These are phyloP conservation scores for Candida caryicola DNA, from an alignment of 805 yeast species.

Conservation along the genomic window DNA sequence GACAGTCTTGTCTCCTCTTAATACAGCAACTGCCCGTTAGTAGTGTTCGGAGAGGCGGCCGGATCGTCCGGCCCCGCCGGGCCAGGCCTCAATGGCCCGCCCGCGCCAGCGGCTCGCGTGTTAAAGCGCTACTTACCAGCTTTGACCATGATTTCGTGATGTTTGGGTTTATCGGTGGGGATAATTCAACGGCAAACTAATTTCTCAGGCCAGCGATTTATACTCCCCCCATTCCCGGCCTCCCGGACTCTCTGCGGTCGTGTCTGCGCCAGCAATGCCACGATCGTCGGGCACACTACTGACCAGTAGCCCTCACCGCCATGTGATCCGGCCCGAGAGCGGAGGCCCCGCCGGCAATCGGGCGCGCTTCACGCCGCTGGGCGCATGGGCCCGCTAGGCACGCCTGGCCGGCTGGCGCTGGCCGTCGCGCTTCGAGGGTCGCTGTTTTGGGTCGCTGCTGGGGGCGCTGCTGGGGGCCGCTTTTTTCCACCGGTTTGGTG, in stretches of 20 bases:
- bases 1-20: conserved; percentile 92
- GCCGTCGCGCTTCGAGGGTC: too few relatives aligned
- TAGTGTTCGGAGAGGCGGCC: too few relatives aligned
- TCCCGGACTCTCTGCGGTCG: not conserved
- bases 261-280: not conserved
- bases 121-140: conserved; percentile 57
- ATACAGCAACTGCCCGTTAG: conserved; percentile 71
- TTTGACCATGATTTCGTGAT: conserved; percentile 47
- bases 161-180: conserved; percentile 12
- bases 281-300: not conserved
- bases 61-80: too few relatives aligned
- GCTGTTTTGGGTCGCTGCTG: too few relatives aligned
- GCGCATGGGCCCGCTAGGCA: too few relatives aligned
- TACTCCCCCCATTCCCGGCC: not conserved
- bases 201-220: not conserved
- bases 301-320: too few relatives aligned
- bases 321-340: not conserved
- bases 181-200: not conserved
- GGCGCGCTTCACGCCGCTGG: not conserved
- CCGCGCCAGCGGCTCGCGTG: too few relatives aligned
- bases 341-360: not conserved
- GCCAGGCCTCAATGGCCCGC: too few relatives aligned
- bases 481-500: too few relatives aligned
- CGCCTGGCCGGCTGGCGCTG: too few relatives aligned
- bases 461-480: too few relatives aligned